Base-by-base conservation (phyloP, 2,329 filamentous ascomycete genomes). In the Fonsecaea nubica region DNA sequence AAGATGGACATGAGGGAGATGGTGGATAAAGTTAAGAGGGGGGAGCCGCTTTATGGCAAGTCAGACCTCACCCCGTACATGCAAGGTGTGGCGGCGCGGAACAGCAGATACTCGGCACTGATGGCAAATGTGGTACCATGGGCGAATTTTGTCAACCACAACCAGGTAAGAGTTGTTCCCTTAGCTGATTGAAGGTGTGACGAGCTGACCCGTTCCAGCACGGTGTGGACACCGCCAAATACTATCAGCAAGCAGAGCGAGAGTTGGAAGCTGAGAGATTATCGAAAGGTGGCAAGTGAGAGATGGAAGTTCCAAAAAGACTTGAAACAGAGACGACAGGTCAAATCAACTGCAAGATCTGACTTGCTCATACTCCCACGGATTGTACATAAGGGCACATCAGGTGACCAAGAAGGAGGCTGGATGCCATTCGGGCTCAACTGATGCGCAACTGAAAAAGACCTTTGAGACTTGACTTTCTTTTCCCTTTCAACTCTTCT, bases 81-180 rank as follows among this genome's bases (percentile, higher is more conserved):
- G 84, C 95, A 99, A 81, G 95, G 94, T 67, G 90, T 97, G 45
- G 93, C 95, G 60, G 89, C 92, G 66, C 86, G 95, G 74, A 96
- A 99, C 83, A 97, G 93, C 76, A 87, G 95, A 77, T 98, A 97
- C 84, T 90, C 92, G 42, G 90, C 91, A 48, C 84, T 95, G 36
- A 95, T 94, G 80, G 82, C 92, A 72, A 90, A 93, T 76, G 87
- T 94, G 62, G 82, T 99, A 64, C 93, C 94, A 45, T 98, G 93
- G 95, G 94, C 97, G 82, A 99, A 99, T 84, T 91, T 99, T 81
- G 94, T 97, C 76, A 98, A 99, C 81, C 95, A 99, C 81, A 89
- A 87, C 77, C 87, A 88, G 78, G 84, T 86, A 75, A 73, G 80
- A 74, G n/a, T 57, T 18, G 13, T 18, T 4, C 52, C 38, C 54